Evolutionary conservation across 2,329 filamentous ascomycete genomes (phyloP).

Genomic region (Neoarthrinium moseri): DNA sequence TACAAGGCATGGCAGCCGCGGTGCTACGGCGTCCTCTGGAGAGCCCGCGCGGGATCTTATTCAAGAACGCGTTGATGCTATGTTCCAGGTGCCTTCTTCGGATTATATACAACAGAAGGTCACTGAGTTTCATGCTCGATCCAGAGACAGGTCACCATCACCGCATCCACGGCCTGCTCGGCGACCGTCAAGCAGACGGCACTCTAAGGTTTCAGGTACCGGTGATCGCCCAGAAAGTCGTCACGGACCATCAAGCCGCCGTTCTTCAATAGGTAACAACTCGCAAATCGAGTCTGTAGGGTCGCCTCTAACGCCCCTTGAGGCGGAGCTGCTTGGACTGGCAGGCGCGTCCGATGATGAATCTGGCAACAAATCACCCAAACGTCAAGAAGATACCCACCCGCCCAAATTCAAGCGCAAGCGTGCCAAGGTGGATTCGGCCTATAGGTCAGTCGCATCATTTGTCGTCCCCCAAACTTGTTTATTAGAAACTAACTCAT

Average conservation of each 20-base stretch:
- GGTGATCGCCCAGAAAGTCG: constrained; percentile 11
- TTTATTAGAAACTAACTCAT: background rate
- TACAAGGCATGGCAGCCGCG: too few relatives aligned
- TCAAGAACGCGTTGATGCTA: too few relatives aligned
- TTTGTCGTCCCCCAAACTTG: background rate
- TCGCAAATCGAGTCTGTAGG: constrained; percentile 12
- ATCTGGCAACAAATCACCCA: constrained; percentile 17
- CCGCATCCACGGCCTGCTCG: background rate
- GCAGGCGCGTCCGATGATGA: constrained; percentile 18
- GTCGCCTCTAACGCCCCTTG: constrained; percentile 28
- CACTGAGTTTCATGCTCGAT: background rate
- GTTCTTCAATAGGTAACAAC: constrained; percentile 16
- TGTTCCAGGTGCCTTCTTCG: too few relatives aligned
- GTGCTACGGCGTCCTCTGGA: too few relatives aligned
- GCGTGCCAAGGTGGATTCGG: constrained; percentile 7
- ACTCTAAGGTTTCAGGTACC: background rate
- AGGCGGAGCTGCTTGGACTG: constrained; percentile 28
- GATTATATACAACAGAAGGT: too few relatives aligned
- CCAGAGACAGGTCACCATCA: background rate
- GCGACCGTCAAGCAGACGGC: background rate
- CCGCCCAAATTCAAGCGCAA: background rate
- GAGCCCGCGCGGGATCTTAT: too few relatives aligned
- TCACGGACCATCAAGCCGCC: constrained; percentile 15
- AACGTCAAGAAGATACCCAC: background rate
- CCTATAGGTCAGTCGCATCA: constrained; percentile 8